phyloP scores from a whole-genome alignment of 2,329 filamentous ascomycete species.

The Hypoxylon sp. region DNA sequence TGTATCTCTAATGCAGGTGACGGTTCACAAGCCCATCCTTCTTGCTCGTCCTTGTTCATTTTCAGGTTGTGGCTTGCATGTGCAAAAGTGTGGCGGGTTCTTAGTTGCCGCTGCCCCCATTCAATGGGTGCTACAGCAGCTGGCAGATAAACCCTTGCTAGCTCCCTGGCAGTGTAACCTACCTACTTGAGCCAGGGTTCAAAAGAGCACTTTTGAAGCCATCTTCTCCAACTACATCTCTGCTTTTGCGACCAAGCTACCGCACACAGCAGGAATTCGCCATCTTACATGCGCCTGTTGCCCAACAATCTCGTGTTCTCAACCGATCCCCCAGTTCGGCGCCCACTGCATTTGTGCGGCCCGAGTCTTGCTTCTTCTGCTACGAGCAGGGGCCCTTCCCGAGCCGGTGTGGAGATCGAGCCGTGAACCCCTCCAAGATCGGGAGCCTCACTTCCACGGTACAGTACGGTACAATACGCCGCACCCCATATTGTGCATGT shows the following conservation, averaged over 20 bases:
- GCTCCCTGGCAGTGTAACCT: conserved; percentile 32
- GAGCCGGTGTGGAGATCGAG: conserved; percentile 28
- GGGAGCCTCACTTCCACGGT: conserved; percentile 39
- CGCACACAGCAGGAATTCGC: conserved; percentile 30
- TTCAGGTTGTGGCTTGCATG: conserved; percentile 36
- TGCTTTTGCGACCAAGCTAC: conserved; percentile 15
- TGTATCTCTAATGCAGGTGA: conserved; percentile 33
- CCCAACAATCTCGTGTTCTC: conserved; percentile 42
- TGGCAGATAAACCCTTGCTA: conserved; percentile 23
- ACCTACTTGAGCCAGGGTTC: conserved; percentile 14
- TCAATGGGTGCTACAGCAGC: conserved; percentile 5
- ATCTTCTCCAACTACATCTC: conserved; percentile 30
- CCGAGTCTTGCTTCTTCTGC: conserved; percentile 27
- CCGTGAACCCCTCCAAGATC: conserved; percentile 26
- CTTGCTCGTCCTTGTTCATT: background rate
- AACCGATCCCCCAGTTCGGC: conserved; percentile 18
- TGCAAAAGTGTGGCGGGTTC: conserved; percentile 32
- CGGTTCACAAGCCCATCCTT: conserved; percentile 10
- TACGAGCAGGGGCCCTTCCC: conserved; percentile 25
- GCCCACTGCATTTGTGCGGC: conserved; percentile 35
- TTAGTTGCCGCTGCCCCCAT: conserved; percentile 28
- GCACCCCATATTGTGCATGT: conserved; percentile 19
- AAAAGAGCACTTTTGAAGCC: conserved; percentile 21
- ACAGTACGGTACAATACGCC: conserved; percentile 10
- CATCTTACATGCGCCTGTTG: conserved; percentile 33